Conservation (phyloP, 495 filamentous ascomycete genomes). For the Penicillium lagena region DNA sequence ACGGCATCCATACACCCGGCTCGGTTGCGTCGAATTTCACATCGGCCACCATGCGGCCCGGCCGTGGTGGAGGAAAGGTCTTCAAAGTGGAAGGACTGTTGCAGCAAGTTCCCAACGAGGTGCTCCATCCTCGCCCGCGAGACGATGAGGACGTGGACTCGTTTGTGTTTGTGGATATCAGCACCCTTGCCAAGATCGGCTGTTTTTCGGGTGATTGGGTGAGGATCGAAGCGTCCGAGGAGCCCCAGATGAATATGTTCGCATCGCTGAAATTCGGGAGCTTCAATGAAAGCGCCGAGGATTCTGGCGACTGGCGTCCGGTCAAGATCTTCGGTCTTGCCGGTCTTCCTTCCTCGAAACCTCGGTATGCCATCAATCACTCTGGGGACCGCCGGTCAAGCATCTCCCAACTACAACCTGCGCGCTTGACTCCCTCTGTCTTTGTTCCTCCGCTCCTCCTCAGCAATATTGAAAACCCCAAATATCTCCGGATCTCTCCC, state of each 20-base stretch:
- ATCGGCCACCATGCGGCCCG: slow-evolving; percentile 64
- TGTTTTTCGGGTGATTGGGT: slow-evolving; percentile 99
- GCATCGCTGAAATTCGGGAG: slow-evolving; percentile 44
- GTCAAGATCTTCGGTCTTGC: slow-evolving; percentile 84
- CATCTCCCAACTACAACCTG: slow-evolving; percentile 39
- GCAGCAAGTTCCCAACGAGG: slow-evolving; percentile 62
- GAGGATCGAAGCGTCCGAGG: slow-evolving; percentile 66
- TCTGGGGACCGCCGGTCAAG: slow-evolving; percentile 43
- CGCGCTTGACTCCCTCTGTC: slow-evolving; percentile 47
- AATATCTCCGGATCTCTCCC: slow-evolving; percentile 66
- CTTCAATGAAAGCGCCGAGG: slow-evolving; percentile 39
- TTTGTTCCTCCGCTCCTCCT: slow-evolving; percentile 83
- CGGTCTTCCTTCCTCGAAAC: slow-evolving; percentile 49
- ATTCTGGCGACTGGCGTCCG: slow-evolving; percentile 60
- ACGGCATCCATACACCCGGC: slow-evolving; percentile 68
- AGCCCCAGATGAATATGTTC: slow-evolving; percentile 51
- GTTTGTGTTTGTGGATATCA: slow-evolving; percentile 81
- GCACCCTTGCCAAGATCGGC: slow-evolving; percentile 75
- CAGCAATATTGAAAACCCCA: slow-evolving; percentile 69
- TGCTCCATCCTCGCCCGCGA: slow-evolving; percentile 76
- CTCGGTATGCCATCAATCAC: slow-evolving; percentile 47
- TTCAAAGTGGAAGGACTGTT: slow-evolving; percentile 80
- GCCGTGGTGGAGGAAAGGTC: slow-evolving; percentile 47
- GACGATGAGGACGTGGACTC: slow-evolving; percentile 84
- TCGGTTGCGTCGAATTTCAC: slow-evolving; percentile 84